Base-by-base conservation (phyloP, 768 basidiomycete genomes). In the Saitozyma sp. region DNA sequence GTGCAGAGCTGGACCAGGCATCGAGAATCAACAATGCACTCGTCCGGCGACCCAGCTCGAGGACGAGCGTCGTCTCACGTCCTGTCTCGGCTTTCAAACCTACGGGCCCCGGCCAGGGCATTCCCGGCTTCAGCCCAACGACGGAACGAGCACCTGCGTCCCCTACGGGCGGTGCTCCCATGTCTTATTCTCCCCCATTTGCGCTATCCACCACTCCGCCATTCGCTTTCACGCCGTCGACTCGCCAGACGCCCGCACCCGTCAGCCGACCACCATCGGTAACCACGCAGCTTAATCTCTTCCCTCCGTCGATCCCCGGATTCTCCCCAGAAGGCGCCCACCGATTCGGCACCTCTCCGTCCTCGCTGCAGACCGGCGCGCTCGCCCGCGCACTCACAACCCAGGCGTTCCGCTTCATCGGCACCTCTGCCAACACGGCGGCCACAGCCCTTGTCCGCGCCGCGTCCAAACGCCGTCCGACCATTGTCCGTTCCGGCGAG, bases 1-100 rank as follows among this genome's bases (percentile, higher is more conserved):
- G 2, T 7, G 10, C 67, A 81, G 82, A 82, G 64, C 74, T 82
- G 14, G 81, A 81, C n/a, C 80, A 79, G 29, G 74, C 77, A 8
- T 74, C 80, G 0, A 70, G 69, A 50, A 73, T 76, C 16, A 78
- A 79, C 3, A 67, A 64, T n/a, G 64, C 73, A 5, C 60, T 83
- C 9, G 63, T 68, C 9, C 75, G 81, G 0, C 66, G 81, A 13
- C 74, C 71, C 37, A 75, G 79, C 58, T 77, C 79, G 16, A 55
- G 76, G 9, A 75, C 69, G 6, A 73, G 75, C 54, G 66, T 74
- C 5, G 67, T 77, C 14, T 62, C 71, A 10, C 59, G 77, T 48
- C 78, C 74, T 8, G 63, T 78, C 0, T 76, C 81, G 8, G 70
- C 77, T 8, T 69, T 79, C 59, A 74, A 67, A 46, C 68, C 72